phyloP scores from a whole-genome alignment of 2,329 filamentous ascomycete genomes.

The Volutella citrinella region DNA sequence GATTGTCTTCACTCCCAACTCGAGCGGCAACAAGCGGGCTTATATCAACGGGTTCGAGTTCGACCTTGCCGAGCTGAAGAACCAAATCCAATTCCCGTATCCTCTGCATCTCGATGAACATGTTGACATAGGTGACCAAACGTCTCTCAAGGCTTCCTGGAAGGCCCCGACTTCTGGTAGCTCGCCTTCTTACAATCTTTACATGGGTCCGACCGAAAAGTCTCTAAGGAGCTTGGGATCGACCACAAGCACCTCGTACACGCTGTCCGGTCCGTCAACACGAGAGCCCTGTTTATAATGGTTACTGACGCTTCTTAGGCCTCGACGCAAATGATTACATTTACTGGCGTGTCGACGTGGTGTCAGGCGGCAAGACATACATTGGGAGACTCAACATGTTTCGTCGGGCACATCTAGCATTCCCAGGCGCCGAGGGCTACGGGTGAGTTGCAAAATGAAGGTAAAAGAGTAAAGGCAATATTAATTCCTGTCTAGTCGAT shows the following conservation, averaged over 20 bases:
- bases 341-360: neutral
- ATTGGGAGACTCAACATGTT: neutral
- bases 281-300: neutral
- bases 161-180: neutral
- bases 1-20: neutral
- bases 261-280: too few relatives aligned
- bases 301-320: neutral
- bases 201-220: neutral
- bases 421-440: slow-evolving; percentile 32
- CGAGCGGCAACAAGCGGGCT: slow-evolving; percentile 1
- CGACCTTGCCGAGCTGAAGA: neutral
- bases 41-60: slow-evolving; percentile 6
- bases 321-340: neutral
- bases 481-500: too few relatives aligned
- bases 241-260: too few relatives aligned
- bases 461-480: too few relatives aligned
- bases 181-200: neutral
- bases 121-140: neutral
- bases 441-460: too few relatives aligned
- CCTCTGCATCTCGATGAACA: slow-evolving; percentile 4
- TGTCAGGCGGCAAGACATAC: neutral
- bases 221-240: neutral
- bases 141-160: slow-evolving; percentile 2
- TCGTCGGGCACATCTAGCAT: slow-evolving; percentile 27
- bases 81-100: neutral